Conservation (phyloP, 1,139 yeast genomes). For the Hanseniaspora sp. region DNA sequence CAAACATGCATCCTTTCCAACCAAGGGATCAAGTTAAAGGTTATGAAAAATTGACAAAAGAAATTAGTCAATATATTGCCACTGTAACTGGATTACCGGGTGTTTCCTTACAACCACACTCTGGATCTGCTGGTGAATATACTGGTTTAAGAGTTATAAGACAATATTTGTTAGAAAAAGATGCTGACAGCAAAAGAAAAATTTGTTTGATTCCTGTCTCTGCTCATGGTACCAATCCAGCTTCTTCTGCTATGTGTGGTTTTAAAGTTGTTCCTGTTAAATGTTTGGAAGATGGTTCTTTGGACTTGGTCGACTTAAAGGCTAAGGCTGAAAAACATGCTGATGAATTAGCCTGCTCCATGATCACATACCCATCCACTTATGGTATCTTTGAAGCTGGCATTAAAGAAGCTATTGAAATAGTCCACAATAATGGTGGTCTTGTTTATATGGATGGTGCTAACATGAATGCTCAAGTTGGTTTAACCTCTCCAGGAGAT, state of each 20-base stretch:
- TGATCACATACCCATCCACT: constrained; percentile 96
- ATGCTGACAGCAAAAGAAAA: constrained; percentile 58
- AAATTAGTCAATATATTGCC: constrained; percentile 73
- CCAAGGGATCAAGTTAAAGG: constrained; percentile 83
- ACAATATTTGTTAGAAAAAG: constrained; percentile 61
- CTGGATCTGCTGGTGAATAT: constrained; percentile 98
- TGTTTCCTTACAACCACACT: constrained; percentile 87
- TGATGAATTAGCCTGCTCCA: constrained; percentile 68
- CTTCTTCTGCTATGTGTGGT: constrained; percentile 96
- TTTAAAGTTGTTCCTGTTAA: constrained; percentile 85
- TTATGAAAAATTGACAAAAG: constrained; percentile 59
- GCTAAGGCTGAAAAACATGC: constrained; percentile 62
- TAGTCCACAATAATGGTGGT: constrained; percentile 78
- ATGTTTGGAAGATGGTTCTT: constrained; percentile 74
- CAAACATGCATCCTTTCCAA: constrained; percentile 80
- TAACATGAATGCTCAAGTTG: constrained; percentile 98
- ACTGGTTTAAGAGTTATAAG: constrained; percentile 83
- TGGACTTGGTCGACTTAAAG: constrained; percentile 66
- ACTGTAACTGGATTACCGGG: constrained; percentile 93
- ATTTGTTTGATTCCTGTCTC: constrained; percentile 90
- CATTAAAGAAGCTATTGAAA: constrained; percentile 68
- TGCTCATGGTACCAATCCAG: constrained; percentile 98
- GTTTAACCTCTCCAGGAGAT: constrained; percentile 93
- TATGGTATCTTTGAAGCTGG: constrained; percentile 94
- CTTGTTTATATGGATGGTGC: constrained; percentile 98